Base-by-base conservation (phyloP, 768 basidiomycete genomes). In the Lactarius sanguifluus region DNA sequence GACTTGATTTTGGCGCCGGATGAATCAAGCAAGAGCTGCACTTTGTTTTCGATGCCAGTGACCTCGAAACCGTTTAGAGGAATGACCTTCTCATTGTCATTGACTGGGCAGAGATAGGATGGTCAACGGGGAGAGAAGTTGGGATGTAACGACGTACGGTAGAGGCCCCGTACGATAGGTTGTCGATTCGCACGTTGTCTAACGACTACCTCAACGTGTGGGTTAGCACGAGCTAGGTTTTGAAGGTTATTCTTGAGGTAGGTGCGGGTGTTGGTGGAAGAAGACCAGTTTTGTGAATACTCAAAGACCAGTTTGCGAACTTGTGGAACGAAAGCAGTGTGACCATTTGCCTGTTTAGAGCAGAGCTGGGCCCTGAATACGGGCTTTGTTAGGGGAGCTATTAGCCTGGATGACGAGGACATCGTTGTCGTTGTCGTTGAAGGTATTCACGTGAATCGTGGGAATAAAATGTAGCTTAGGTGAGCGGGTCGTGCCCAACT, bases 281-380 rank as follows among this genome's bases (percentile, higher is more conserved):
- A 88, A 1, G 89, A 85, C 85, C 89, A 91, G 62, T 84, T 85
- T 72, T 95, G 87, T 77, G 93, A 94, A 76, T 85, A 96, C 77
- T 94, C 91, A 75, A 96, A 85, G 69, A 96, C 92, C 67, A 96
- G 81, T 74, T 94, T 95, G 64, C 91, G 81, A n/a, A 91, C 81
- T 68, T 86, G 86, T 2, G 93, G 91, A 3, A 92, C 76, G 76
- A 90, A 95, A 1, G 85, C 79, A 52, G 77, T 74, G 73, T 90
- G 90, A 1, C 92, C 92, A 75, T 94, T 94, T 64, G 88, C 83
- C 30, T 88, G 88, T 30, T 75, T 73, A 0, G 92, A 86, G 69
- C 83, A 79, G 54, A 86, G 75, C 67, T 78, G 76, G 0, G 80
- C 85, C 43, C 85, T 77, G 47, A 80, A 72, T 55, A 85, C 72